Evolutionary conservation across 805 yeast genomes (phyloP).

Genomic region (Candida tammaniensis): DNA sequence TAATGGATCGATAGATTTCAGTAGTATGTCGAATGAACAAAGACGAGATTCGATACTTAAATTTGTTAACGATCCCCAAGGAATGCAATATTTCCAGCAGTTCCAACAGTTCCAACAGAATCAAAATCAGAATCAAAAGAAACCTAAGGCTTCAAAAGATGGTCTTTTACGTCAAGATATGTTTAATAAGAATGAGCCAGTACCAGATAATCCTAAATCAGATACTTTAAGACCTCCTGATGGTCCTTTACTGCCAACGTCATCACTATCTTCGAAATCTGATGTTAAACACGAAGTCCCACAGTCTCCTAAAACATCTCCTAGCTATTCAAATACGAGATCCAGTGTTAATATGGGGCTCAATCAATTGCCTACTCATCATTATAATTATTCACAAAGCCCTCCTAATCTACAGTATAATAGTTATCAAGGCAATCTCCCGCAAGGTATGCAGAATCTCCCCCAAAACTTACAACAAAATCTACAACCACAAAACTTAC

Average conservation of each 20-base stretch:
- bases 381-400: conserved; percentile 5
- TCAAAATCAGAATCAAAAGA: conserved; percentile 7
- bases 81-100: conserved; percentile 11
- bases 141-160: conserved; percentile 7
- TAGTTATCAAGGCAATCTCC: conserved; percentile 14
- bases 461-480: conserved; percentile 1
- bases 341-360: neutral
- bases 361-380: conserved; percentile 3
- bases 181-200: conserved; percentile 21
- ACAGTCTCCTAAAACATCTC: conserved; percentile 41
- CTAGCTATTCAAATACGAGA: conserved; percentile 10
- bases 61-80: conserved; percentile 29
- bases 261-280: conserved; percentile 33
- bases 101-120: conserved; percentile 5
- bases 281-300: conserved; percentile 34
- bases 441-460: too few species aligned
- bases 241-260: conserved; percentile 30
- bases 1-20: conserved; percentile 37
- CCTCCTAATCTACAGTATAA: conserved; percentile 2
- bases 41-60: conserved; percentile 39
- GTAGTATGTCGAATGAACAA: conserved; percentile 37
- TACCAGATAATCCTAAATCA: conserved; percentile 1
- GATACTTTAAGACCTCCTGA: conserved; percentile 8
- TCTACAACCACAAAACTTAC: conserved; percentile 9
- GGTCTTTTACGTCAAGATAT: conserved; percentile 38